Evolutionary conservation across 306 rosid species (phyloP).

Genomic region (Crataegus laevigata): DNA sequence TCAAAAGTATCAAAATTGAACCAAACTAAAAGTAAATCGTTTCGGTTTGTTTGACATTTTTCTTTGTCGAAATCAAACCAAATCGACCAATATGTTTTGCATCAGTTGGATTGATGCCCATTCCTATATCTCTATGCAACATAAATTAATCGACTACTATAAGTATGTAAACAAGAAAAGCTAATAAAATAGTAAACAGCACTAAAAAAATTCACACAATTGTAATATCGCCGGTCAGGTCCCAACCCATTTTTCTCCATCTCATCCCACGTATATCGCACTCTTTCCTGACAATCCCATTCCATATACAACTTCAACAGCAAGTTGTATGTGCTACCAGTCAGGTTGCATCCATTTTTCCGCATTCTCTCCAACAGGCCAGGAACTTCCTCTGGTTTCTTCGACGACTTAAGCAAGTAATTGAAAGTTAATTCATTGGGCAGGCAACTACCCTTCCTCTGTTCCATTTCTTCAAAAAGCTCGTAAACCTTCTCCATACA

Average conservation of each 20-base stretch:
- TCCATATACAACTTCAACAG: conserved; percentile 60
- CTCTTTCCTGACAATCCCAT: conserved; percentile 53
- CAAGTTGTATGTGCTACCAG: conserved; percentile 53
- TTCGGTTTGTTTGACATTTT: no score
- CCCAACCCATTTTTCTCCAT: conserved; percentile 63
- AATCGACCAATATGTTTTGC: no score
- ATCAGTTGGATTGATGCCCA: no score
- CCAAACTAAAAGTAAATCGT: no score
- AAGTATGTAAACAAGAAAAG: no score
- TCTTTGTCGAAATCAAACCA: no score
- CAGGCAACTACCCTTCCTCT: conserved; percentile 38
- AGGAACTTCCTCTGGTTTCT: conserved; percentile 48
- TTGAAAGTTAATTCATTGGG: conserved; percentile 51
- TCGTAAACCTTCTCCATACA: conserved; percentile 58
- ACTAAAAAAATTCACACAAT: no score
- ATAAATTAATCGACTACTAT: no score
- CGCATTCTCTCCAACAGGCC: conserved; percentile 47
- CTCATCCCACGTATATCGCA: conserved; percentile 51
- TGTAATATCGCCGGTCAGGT: conserved; percentile 33
- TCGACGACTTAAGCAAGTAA: conserved; percentile 50
- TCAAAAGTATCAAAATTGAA: no score
- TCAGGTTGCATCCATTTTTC: conserved; percentile 47
- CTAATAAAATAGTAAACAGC: no score
- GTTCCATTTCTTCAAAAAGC: conserved; percentile 58
- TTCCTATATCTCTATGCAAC: no score